phyloP scores from a whole-genome alignment of 208 protist species.

The Trypanosoma platydactyli region DNA sequence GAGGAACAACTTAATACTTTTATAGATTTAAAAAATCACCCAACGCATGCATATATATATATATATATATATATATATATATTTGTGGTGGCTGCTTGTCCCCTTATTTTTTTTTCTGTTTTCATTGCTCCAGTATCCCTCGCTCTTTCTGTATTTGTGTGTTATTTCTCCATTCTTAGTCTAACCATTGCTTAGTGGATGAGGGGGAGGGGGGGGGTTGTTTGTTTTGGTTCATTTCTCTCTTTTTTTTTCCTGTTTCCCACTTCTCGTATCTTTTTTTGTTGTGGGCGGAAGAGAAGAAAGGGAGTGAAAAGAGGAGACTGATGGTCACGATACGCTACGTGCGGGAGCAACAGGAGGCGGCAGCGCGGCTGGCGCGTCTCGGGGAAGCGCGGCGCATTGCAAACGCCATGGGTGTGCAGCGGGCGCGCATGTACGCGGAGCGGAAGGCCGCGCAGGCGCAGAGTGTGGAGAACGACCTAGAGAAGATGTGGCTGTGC shows the following conservation, averaged over 20 bases:
- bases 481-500: slow-evolving; percentile 38
- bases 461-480: slow-evolving; percentile 28
- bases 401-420: slow-evolving; percentile 39
- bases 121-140: neutral
- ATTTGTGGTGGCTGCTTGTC: neutral
- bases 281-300: neutral
- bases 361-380: slow-evolving; percentile 46
- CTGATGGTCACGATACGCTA: slow-evolving; percentile 65
- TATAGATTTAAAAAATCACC: neutral
- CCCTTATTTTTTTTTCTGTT: slow-evolving; percentile 16
- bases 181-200: no score
- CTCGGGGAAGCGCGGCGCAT: slow-evolving; percentile 48
- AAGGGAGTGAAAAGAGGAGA: neutral
- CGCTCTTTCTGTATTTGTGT: neutral
- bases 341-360: slow-evolving; percentile 49
- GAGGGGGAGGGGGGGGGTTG: no score
- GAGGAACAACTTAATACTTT: neutral
- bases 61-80: no score
- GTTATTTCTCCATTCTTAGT: neutral
- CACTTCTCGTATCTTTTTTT: slow-evolving; percentile 6
- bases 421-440: slow-evolving; percentile 48
- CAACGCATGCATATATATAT: no score
- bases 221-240: slow-evolving; percentile 2
- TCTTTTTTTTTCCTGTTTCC: slow-evolving; percentile 8
- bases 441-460: slow-evolving; percentile 47